Evolutionary conservation across 495 filamentous ascomycete species (phyloP).

Genomic region (Aspergillus conjunctus): DNA sequence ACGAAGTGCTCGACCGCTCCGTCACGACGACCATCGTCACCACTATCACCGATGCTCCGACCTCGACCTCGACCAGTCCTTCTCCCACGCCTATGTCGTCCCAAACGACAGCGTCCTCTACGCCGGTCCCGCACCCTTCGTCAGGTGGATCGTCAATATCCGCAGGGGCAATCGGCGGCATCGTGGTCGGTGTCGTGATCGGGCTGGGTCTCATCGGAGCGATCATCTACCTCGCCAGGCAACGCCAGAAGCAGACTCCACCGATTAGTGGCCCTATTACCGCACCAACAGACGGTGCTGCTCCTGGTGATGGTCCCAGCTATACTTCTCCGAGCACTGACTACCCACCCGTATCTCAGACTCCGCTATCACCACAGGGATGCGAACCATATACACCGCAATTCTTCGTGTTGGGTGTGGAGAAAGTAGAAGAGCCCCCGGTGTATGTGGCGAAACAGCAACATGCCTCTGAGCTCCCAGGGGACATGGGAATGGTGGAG

Average conservation of each 20-base stretch:
- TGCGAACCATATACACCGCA: background rate
- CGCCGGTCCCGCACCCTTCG: background rate
- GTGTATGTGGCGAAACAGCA: background rate
- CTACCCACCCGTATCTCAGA: background rate
- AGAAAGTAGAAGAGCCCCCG: background rate
- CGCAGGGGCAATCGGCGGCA: background rate
- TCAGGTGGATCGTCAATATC: background rate
- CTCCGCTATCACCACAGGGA: background rate
- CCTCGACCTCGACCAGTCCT: background rate
- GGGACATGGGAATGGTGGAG: background rate
- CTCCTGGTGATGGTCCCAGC: background rate
- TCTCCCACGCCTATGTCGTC: background rate
- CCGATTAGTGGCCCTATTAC: background rate
- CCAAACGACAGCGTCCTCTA: background rate
- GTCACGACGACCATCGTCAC: background rate
- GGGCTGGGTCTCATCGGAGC: background rate
- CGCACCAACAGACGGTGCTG: background rate
- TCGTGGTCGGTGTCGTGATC: background rate
- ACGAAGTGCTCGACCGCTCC: background rate
- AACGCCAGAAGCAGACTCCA: background rate
- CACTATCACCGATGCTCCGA: background rate
- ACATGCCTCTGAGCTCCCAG: background rate
- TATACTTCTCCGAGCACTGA: too few species aligned
- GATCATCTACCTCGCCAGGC: background rate
- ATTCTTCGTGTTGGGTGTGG: background rate